Base-by-base conservation (phyloP, 2,329 filamentous ascomycete genomes). In the Aureobasidium musti region DNA sequence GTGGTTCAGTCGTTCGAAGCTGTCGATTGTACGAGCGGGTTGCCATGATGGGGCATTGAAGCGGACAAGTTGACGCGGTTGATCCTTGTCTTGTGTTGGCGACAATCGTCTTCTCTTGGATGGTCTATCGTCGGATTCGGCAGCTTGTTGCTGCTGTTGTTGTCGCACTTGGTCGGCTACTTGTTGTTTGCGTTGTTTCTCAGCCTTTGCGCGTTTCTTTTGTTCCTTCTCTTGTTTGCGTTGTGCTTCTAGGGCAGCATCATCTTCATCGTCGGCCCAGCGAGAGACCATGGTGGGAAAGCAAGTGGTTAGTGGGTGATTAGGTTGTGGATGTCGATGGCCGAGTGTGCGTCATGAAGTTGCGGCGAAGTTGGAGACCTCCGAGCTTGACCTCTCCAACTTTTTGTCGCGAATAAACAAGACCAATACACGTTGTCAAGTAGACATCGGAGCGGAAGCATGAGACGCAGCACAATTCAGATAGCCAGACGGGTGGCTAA, bases 1-100 rank as follows among this genome's bases (percentile, higher is more conserved):
- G 76, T 95, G 91, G 77, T 99, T 99, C 67, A 99, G 83, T 71
- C 91, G 90, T 73, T 97, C 91, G 79, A 93, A 99, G 74, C 91
- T 89, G 74, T 94, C 90, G 30, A 96, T 89, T 75, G 91, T 91
- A 68, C 90, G 84, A 74, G 89, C 90, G 3, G 86, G 82, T 67
- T 86, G 84, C 87, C 92, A 96, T 71, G 81, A 78, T 11, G 85
- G 84, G 17, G 83, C 82, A 11, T 89, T 84, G 74, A 96, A 93
- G 13, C 90, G 87, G 49, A 97, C 78, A 2, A 96, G 81, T 69
- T 84, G 86, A 1, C 85, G 78, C 53, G 71, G 71, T 60, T 72
- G 74, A 64, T 72, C 70, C 43, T 67, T 71, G 28, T 79, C 78
- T 78, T 87, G 76, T 33, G 49, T n/a, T 3, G 61, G 61, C 79